Conservation (phyloP, 75 land plant genomes). For the Cryptomeria japonica region DNA sequence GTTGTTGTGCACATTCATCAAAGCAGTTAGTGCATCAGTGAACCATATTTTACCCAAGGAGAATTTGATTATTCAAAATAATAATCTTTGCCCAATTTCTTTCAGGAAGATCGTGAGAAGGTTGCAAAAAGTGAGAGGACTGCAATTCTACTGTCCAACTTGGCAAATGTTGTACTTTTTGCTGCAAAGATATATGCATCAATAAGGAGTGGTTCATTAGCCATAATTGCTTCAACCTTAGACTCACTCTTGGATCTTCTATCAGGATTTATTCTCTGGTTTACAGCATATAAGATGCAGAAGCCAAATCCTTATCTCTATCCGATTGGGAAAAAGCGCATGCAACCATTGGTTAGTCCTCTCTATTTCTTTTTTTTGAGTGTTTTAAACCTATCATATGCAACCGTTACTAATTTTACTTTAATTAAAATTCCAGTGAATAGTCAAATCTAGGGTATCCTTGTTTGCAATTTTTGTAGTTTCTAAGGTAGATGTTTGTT, state of each 20-base stretch:
- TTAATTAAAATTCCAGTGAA: not conserved
- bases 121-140: conserved; percentile 63
- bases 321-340: conserved; percentile 92
- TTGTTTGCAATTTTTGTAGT: not conserved
- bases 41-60: not conserved
- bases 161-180: conserved; percentile 81
- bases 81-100: conserved; percentile 10
- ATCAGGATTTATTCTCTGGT: conserved; percentile 95
- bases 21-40: not conserved
- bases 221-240: conserved; percentile 93
- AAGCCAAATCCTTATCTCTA: conserved; percentile 82
- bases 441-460: not conserved
- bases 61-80: not conserved
- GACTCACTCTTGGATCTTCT: conserved; percentile 93
- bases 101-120: conserved; percentile 80
- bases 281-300: conserved; percentile 82
- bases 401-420: not conserved
- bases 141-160: conserved; percentile 82
- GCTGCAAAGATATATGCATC: conserved; percentile 86
- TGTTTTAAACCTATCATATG: not conserved
- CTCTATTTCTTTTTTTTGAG: not conserved
- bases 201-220: conserved; percentile 80
- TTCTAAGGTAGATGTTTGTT: not conserved
- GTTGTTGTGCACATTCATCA: not conserved
- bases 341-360: conserved; percentile 88